These are phyloP conservation scores for Dothiorella sarmentorum DNA, from an alignment of 2,329 filamentous ascomycete genomes.

Conservation along the genomic window DNA sequence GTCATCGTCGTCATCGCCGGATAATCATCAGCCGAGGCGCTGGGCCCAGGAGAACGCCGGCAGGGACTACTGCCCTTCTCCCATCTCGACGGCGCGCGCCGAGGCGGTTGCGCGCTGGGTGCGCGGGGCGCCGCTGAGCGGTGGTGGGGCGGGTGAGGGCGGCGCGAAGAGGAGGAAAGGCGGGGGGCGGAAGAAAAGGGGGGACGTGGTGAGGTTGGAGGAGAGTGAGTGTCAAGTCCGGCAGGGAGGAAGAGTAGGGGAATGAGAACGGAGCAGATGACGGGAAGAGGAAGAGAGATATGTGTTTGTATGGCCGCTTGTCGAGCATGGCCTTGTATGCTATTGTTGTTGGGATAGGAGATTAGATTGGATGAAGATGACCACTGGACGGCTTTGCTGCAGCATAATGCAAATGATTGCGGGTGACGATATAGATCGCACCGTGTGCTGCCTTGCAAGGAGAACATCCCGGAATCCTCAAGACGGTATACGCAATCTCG, in stretches of 20 bases:
- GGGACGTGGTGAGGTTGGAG: too few relatives aligned
- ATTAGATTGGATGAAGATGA: too few relatives aligned
- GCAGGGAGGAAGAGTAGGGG: not conserved
- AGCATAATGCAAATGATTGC: too few relatives aligned
- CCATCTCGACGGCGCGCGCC: slow-evolving; percentile 66
- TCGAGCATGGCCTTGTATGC: not conserved
- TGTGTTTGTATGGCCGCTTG: too few relatives aligned
- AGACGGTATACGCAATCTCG: too few relatives aligned
- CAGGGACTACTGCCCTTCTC: slow-evolving; percentile 41
- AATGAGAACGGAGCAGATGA: not conserved
- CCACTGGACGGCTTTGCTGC: too few relatives aligned
- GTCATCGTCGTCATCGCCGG: too few relatives aligned
- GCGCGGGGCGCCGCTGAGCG: slow-evolving; percentile 42
- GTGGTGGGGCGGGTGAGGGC: slow-evolving; percentile 27
- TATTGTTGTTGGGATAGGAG: not conserved
- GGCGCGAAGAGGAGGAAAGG: slow-evolving; percentile 33
- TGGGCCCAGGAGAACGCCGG: slow-evolving; percentile 65
- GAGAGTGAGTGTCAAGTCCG: too few relatives aligned
- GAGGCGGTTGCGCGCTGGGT: slow-evolving; percentile 69
- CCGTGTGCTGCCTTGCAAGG: too few relatives aligned
- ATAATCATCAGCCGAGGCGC: slow-evolving; percentile 46
- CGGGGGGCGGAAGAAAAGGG: slow-evolving; percentile 29
- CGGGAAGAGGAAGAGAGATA: not conserved
- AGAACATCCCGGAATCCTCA: too few relatives aligned
- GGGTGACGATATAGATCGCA: too few relatives aligned